phyloP scores from a whole-genome alignment of 176 grass and related monocot species.

The Puccinellia tenuiflora region DNA sequence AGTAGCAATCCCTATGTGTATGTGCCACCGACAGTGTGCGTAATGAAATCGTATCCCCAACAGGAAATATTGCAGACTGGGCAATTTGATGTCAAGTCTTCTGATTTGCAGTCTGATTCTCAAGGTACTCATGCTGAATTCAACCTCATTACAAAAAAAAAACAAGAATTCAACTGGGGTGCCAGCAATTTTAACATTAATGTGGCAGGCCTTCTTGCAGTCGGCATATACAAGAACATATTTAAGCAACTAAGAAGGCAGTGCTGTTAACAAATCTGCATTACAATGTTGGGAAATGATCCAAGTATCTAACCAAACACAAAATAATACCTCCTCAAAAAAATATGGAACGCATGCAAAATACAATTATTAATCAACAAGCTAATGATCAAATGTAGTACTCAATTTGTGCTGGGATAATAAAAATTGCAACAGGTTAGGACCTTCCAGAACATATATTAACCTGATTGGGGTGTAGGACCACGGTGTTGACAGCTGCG shows the following conservation, averaged over 20 bases:
- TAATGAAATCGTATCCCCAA: neutral
- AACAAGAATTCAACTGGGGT: neutral
- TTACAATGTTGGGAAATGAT: neutral
- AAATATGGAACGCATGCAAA: too few relatives aligned
- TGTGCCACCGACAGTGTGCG: neutral
- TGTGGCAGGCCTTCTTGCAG: neutral
- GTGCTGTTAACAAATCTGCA: neutral
- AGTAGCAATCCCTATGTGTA: neutral
- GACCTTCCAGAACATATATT: neutral
- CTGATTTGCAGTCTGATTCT: neutral
- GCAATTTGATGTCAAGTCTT: neutral
- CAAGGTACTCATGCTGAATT: neutral
- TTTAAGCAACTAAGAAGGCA: neutral
- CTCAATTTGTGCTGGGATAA: neutral
- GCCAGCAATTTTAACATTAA: neutral
- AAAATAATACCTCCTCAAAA: too few relatives aligned
- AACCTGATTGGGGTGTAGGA: slow-evolving; percentile 98
- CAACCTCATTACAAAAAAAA: neutral
- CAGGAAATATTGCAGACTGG: neutral
- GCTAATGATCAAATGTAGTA: neutral
- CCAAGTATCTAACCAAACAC: neutral
- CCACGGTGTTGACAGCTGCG: slow-evolving; percentile 88
- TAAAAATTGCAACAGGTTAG: neutral
- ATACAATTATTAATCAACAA: slow-evolving; percentile 3
- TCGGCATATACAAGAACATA: too few relatives aligned